Conservation (phyloP, 1,284 basidiomycete species). For the Golubevia pallescens region DNA sequence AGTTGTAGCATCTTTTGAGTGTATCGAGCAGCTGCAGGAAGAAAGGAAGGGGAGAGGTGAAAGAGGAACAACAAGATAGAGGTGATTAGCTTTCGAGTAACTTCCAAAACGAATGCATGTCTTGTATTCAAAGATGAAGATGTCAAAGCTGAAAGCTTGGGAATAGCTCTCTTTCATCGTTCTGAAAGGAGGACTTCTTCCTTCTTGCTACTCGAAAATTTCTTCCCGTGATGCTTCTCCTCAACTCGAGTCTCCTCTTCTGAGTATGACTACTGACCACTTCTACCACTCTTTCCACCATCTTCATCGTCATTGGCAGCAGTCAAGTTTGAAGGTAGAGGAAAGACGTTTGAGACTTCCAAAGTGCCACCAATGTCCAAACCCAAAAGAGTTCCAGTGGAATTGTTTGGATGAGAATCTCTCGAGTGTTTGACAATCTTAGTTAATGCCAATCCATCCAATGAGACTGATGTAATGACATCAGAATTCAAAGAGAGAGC, state of each 20-base stretch:
- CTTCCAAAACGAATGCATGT: too few relatives aligned
- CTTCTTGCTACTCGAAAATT: too few relatives aligned
- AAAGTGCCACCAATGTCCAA: constrained; percentile 56
- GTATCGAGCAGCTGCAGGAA: constrained; percentile 67
- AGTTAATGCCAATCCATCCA: constrained; percentile 58
- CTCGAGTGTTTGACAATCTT: constrained; percentile 64
- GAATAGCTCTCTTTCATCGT: too few relatives aligned
- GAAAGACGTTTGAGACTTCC: constrained; percentile 58
- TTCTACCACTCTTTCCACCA: constrained; percentile 25
- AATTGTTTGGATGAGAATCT: constrained; percentile 48
- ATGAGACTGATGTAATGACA: constrained; percentile 45
- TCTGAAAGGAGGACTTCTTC: too few relatives aligned
- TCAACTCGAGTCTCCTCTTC: too few relatives aligned
- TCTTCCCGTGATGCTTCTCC: too few relatives aligned
- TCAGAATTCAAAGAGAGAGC: not conserved
- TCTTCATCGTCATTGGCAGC: constrained; percentile 42
- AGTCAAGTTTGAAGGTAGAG: constrained; percentile 27
- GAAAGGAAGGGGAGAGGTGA: too few relatives aligned
- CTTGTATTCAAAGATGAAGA: too few relatives aligned
- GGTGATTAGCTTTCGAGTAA: too few relatives aligned
- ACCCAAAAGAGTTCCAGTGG: constrained; percentile 53
- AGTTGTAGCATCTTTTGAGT: constrained; percentile 84
- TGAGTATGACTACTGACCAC: constrained; percentile 9
- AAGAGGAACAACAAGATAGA: too few relatives aligned
- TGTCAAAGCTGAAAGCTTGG: too few relatives aligned